These are phyloP conservation scores for Jamesozyma hellenica DNA, from an alignment of 805 yeast species.

Conservation along the genomic window DNA sequence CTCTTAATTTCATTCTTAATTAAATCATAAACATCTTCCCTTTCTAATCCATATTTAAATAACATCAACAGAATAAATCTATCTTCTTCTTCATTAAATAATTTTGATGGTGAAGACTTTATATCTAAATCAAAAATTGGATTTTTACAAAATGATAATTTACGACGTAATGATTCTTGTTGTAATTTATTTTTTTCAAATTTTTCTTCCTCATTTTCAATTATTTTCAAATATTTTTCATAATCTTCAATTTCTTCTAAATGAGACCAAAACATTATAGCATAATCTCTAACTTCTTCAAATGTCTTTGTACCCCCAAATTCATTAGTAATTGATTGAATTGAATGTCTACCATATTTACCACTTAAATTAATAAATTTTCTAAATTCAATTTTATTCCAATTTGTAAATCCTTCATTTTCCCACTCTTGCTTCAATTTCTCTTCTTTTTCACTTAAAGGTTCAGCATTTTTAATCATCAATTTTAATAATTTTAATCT, in stretches of 20 bases:
- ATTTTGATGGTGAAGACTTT: constrained; percentile 63
- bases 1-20: constrained; percentile 65
- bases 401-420: constrained; percentile 61
- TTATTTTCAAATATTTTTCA: constrained; percentile 70
- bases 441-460: constrained; percentile 76
- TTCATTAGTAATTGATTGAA: constrained; percentile 62
- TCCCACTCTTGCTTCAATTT: constrained; percentile 48
- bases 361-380: constrained; percentile 66
- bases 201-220: constrained; percentile 84
- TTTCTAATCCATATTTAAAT: constrained; percentile 71
- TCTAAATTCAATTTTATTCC: constrained; percentile 83
- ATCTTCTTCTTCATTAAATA: constrained; percentile 84
- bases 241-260: constrained; percentile 77
- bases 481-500: constrained; percentile 52
- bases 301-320: constrained; percentile 64
- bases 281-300: constrained; percentile 72
- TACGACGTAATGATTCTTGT: constrained; percentile 68
- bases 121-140: constrained; percentile 75
- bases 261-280: constrained; percentile 71
- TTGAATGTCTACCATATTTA: constrained; percentile 71
- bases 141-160: constrained; percentile 55
- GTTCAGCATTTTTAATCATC: constrained; percentile 67
- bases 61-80: constrained; percentile 73
- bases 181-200: constrained; percentile 55
- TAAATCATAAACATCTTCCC: constrained; percentile 66